Evolutionary conservation across 352 stramenopile species (phyloP).

Genomic region (Pythium biforme): DNA sequence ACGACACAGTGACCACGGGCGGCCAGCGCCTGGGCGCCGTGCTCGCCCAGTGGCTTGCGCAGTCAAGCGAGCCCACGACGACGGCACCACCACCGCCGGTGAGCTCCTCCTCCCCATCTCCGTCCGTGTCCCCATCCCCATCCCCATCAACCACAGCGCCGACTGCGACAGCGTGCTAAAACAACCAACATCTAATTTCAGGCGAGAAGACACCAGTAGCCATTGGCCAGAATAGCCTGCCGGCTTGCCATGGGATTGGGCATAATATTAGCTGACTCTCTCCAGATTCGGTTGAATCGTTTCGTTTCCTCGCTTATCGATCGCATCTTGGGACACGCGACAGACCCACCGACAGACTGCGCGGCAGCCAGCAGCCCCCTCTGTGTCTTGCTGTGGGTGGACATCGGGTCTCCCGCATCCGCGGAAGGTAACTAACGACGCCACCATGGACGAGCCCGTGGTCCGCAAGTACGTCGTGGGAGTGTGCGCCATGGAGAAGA

Average conservation of each 20-base stretch:
- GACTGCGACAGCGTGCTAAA: constrained; percentile 4
- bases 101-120: no score
- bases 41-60: neutral
- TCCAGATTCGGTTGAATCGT: constrained; percentile 27
- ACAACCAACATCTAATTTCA: constrained; percentile 2
- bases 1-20: neutral
- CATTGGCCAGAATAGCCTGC: constrained; percentile 1
- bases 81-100: no score
- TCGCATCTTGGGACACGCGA: constrained; percentile 26
- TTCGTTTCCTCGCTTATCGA: constrained; percentile 8
- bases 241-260: neutral
- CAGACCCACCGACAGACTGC: neutral
- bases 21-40: neutral
- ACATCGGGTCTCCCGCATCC: no score
- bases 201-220: no score
- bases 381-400: neutral
- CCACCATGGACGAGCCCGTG: constrained; percentile 27
- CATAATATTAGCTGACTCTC: constrained; percentile 26
- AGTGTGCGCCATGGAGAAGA: constrained; percentile 99
- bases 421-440: no score
- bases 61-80: neutral
- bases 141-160: neutral
- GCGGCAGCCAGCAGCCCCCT: neutral
- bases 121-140: constrained; percentile 10
- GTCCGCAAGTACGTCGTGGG: constrained; percentile 86